A percentile compares a stretch with the other conserved stretches of the same genome.
These are phyloP conservation scores for Aschersonia sp. DNA, from an alignment of 2,329 filamentous ascomycete species.

Conservation along the genomic window DNA sequence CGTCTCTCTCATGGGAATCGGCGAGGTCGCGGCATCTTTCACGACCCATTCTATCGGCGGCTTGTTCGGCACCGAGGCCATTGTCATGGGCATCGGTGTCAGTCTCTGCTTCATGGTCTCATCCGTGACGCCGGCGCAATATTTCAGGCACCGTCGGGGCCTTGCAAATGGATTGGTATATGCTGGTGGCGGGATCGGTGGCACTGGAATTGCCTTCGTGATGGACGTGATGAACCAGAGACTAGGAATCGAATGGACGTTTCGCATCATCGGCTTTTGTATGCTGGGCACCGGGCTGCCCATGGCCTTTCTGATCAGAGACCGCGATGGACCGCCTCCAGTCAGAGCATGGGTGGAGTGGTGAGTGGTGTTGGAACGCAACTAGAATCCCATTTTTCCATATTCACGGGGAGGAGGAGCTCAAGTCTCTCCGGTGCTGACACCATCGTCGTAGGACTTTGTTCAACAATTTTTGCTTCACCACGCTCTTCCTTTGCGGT, in stretches of 20 bases:
- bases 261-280: constrained; percentile 32
- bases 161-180: constrained; percentile 35
- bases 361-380: neutral
- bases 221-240: constrained; percentile 25
- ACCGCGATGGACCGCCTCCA: constrained; percentile 17
- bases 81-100: constrained; percentile 11
- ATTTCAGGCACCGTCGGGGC: constrained; percentile 33
- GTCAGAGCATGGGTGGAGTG: constrained; percentile 20
- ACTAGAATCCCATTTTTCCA: neutral
- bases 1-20: constrained; percentile 31
- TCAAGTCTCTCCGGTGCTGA: too few species aligned
- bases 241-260: constrained; percentile 30
- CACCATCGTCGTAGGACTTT: neutral
- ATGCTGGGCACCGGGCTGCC: constrained; percentile 36
- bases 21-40: constrained; percentile 19
- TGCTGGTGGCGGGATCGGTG: constrained; percentile 34
- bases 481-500: constrained; percentile 34
- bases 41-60: constrained; percentile 9
- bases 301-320: constrained; percentile 33
- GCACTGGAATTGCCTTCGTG: constrained; percentile 28
- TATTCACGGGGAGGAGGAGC: too few species aligned
- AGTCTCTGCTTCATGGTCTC: constrained; percentile 16
- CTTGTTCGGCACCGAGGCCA: constrained; percentile 12
- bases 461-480: constrained; percentile 34
- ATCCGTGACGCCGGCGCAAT: constrained; percentile 31